These are phyloP conservation scores for Zea luxurians DNA, from an alignment of 176 grass and related monocot species.

Conservation along the genomic window DNA sequence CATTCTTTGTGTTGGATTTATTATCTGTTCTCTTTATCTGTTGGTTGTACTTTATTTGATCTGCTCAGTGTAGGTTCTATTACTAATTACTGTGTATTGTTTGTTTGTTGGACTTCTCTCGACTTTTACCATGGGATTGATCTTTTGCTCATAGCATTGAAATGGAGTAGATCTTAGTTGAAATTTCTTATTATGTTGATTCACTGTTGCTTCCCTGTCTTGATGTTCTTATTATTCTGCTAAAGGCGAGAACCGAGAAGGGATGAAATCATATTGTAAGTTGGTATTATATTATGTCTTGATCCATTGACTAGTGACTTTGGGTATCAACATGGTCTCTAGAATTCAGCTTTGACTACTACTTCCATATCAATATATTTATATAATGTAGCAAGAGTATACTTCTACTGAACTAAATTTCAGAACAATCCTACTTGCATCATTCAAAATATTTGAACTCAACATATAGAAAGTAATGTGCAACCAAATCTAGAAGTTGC, in stretches of 20 bases:
- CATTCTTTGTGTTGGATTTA: conserved; percentile 8
- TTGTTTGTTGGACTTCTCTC: not conserved
- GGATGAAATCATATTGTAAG: conserved; percentile 31
- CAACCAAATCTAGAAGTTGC: not conserved
- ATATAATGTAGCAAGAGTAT: not conserved
- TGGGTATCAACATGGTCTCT: not conserved
- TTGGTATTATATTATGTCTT: not conserved
- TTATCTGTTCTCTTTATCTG: not conserved
- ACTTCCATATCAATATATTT: not conserved
- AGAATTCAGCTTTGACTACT: not conserved
- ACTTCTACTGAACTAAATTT: not conserved
- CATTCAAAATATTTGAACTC: not conserved
- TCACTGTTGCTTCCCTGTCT: conserved; percentile 7
- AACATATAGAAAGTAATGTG: not conserved
- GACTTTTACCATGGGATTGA: not conserved
- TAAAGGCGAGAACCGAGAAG: not conserved
- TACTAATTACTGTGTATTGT: not conserved
- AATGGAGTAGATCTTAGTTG: not conserved
- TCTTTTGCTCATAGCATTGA: not conserved
- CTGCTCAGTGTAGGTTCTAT: not conserved
- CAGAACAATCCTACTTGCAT: not conserved
- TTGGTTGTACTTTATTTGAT: not conserved
- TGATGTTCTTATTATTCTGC: not conserved
- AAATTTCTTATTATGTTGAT: conserved; percentile 27
- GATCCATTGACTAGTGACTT: not conserved